Base-by-base conservation (phyloP, 2,329 filamentous ascomycete genomes). In the Aspergillus sp. region DNA sequence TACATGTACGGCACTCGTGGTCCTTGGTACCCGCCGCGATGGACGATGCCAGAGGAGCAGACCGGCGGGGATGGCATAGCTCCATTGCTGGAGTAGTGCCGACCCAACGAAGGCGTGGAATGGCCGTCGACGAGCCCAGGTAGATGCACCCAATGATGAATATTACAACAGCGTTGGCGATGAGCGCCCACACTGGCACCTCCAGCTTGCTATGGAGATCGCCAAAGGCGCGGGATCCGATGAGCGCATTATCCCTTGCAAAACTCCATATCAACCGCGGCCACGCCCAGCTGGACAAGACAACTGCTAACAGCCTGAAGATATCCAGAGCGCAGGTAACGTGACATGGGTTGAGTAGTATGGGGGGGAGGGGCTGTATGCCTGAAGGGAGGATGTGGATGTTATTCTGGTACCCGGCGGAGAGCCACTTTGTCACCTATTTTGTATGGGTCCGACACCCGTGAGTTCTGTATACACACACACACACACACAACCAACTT, bases 91-190 rank as follows among this genome's bases (percentile, higher is more conserved):
- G 6, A 45, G 24, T 8, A 43, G 17, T 1, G 41, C 44, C 1
- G 45, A 41, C 1, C 48, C 44, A 12, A 55, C 44, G 8, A 53
- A 40, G 3, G 46, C 49, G 24, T 52, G 52, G 33, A 55, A 56
- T n/a, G 24, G 44, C 48, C 3, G 46, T 42, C 2, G 43, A 46
- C 4, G 46, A 52, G 6, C 37, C 45, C 7, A 57, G 39, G 29
- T 52, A 52, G 10, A 57, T 42, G 26, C 44, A 46, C 2, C 52
- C 53, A 16, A 51, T 42, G 29, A 54, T 32, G 17, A 49, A 42
- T 4, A 52, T 40, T 14, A 49, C 32, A 7, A 30, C 16, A 14
- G 30, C 33, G 29, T 52, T 50, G 2, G 35, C 38, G 3, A 47
- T 3, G 0, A 52, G 31, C 1, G 49, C 35, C 41, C 43, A 45